A percentile compares a stretch with the other conserved stretches of the same genome.
phyloP scores from a whole-genome alignment of 2,329 filamentous ascomycete species.

The Neofusicoccum laricinum region DNA sequence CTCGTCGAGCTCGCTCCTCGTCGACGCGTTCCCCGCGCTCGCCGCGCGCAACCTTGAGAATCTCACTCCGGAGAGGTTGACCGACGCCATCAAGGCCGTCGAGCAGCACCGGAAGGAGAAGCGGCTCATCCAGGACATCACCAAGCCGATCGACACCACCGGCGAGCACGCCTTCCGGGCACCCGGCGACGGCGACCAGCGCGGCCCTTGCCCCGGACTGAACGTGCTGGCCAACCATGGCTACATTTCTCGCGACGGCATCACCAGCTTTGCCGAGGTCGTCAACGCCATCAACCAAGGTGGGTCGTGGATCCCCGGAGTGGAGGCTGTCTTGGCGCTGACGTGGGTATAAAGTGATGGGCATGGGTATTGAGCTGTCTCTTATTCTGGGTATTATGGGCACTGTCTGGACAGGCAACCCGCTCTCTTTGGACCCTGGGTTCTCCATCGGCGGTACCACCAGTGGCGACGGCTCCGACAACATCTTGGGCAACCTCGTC shows the following conservation, averaged over 20 bases:
- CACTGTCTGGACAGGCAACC: constrained; percentile 41
- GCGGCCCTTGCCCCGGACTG: constrained; percentile 32
- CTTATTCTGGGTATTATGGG: constrained; percentile 32
- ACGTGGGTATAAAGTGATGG: constrained; percentile 20
- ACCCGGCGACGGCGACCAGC: constrained; percentile 19
- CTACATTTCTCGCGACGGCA: constrained; percentile 27
- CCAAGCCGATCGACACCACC: constrained; percentile 8
- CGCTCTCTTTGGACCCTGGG: constrained; percentile 47
- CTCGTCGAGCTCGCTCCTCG: constrained; percentile 10
- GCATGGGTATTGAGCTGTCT: constrained; percentile 27
- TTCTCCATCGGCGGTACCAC: constrained; percentile 22
- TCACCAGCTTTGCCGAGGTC: constrained; percentile 13
- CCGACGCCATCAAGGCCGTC: constrained; percentile 18
- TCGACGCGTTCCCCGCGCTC: constrained; percentile 19
- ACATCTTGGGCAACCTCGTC: constrained; percentile 34
- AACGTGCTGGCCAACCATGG: constrained; percentile 36
- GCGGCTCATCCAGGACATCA: constrained; percentile 10
- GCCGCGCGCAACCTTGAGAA: constrained; percentile 10
- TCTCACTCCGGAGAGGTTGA: constrained; percentile 20
- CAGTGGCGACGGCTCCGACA: constrained; percentile 32
- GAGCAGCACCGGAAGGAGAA: constrained; percentile 20
- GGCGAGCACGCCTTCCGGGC: constrained; percentile 15
- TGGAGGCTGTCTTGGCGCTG: not conserved
- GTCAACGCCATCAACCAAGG: constrained; percentile 7
- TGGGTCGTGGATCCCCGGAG: not conserved